Base-by-base conservation (phyloP, 129 eudicot species). In the Saposhnikovia divaricata region DNA sequence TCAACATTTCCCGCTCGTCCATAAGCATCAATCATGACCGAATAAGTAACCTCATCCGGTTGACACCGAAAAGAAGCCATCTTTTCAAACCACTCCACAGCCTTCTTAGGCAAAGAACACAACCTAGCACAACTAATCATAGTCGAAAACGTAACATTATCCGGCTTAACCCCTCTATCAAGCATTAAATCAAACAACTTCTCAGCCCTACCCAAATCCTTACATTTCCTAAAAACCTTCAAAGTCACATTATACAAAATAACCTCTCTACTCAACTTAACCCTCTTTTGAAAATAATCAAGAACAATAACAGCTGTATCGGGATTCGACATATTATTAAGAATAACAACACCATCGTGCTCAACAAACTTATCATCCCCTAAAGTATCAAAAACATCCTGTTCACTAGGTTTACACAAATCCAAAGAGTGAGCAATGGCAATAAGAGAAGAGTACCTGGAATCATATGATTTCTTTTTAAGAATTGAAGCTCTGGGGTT, bases 61-160 rank as follows among this genome's bases (percentile, higher is more conserved):
- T 86, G 80, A 68, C 88, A 75, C 68, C 88, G 95, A 72, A 85
- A 92, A 23, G 78, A 65, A 0, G 87, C 83, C 95, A 95, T 92
- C 73, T 82, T 95, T 31, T 95, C 99, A 81, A 88, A 95, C 99
- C 93, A 90, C 83, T 90, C 96, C 15, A 95, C 91, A 25, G 96
- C 96, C 84, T 89, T 92, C 43, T 72, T 77, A 7, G 94, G 95
- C 85, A 89, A 77, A 74, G 90, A 85, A 53, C 88, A 86, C 82
- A 81, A 71, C 84, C 97, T 85, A 21, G 93, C 88, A 81, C 99
- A 95, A 70, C 94, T 91, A 68, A 95, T 95, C 31, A 95, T 74
- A 0, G 99, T 92, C 10, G 96, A 95, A 72, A 95, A 95, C 1
- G 97, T 92, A 27, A 92, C 89, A 76, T 92, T 89, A 71, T 95